Percentiles rank a stretch among this genome's conserved stretches.
phyloP scores from a whole-genome alignment of 768 basidiomycete species.

The Tricholoma terreum region DNA sequence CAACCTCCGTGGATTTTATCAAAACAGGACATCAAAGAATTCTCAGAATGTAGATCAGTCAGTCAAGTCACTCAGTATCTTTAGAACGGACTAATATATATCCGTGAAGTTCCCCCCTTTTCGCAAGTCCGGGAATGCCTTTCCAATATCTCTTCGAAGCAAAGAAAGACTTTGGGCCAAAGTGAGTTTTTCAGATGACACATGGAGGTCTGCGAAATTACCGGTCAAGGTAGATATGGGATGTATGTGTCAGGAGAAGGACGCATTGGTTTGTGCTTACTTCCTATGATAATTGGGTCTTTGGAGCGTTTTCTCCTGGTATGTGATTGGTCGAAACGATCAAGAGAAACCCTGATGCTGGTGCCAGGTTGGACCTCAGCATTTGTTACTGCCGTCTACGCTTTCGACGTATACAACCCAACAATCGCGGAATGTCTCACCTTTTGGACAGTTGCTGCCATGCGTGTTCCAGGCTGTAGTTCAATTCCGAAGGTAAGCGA shows the following conservation, averaged over 20 bases:
- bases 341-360: not conserved
- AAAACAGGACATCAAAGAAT: conserved; percentile 50
- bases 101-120: conserved; percentile 39
- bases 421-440: conserved; percentile 48
- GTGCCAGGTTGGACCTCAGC: conserved; percentile 50
- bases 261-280: conserved; percentile 58
- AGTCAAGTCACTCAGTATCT: conserved; percentile 7
- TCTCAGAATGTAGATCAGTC: conserved; percentile 44
- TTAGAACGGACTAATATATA: conserved; percentile 12
- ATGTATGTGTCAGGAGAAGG: conserved; percentile 45
- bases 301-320: conserved; percentile 61
- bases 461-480: conserved; percentile 34
- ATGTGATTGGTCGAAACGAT: not conserved
- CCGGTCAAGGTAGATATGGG: conserved; percentile 45
- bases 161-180: conserved; percentile 61
- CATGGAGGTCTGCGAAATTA: not conserved
- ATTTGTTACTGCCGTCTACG: conserved; percentile 47
- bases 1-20: conserved; percentile 62
- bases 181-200: conserved; percentile 25
- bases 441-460: conserved; percentile 57
- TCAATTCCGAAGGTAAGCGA: conserved; percentile 40
- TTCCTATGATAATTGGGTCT: conserved; percentile 59
- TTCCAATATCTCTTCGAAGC: conserved; percentile 32
- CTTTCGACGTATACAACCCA: conserved; percentile 38
- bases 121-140: conserved; percentile 29